These are phyloP conservation scores for Diutina mesorugosa DNA, from an alignment of 1,139 yeast species.

Conservation along the genomic window DNA sequence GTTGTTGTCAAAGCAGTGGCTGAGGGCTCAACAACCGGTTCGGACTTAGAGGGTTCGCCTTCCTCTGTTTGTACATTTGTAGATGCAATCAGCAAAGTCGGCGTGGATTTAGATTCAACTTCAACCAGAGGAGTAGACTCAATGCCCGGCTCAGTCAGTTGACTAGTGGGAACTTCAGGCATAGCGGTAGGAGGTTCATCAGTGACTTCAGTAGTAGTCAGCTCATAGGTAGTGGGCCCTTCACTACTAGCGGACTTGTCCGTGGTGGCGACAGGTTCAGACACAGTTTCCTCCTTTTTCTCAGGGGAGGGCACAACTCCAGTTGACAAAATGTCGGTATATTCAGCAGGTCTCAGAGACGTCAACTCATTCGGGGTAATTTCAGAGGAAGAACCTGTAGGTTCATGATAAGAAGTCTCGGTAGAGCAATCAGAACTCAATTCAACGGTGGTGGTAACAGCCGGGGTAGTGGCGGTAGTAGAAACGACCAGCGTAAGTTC, in stretches of 20 bases:
- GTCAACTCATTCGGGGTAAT: too few species aligned
- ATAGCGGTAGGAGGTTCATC: background rate
- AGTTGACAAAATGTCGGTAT: background rate
- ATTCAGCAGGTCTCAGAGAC: background rate
- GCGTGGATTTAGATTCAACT: background rate
- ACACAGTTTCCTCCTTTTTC: background rate
- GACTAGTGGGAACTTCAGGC: too few species aligned
- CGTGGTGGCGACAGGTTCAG: background rate
- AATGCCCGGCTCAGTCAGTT: background rate
- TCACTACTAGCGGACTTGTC: too few species aligned
- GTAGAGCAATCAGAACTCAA: too few species aligned
- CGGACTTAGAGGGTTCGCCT: too few species aligned
- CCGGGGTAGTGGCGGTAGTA: too few species aligned
- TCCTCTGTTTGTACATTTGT: background rate
- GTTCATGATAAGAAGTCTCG: too few species aligned
- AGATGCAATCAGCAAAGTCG: background rate
- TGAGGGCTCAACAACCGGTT: background rate
- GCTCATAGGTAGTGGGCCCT: background rate
- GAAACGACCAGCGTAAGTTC: too few species aligned
- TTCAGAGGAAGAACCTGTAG: too few species aligned
- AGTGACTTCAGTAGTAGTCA: background rate
- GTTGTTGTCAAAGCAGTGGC: background rate
- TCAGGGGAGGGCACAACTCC: background rate
- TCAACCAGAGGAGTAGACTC: background rate
- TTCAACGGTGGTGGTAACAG: too few species aligned